phyloP scores from a whole-genome alignment of 345 rosid species.

The Cardamine occulta region DNA sequence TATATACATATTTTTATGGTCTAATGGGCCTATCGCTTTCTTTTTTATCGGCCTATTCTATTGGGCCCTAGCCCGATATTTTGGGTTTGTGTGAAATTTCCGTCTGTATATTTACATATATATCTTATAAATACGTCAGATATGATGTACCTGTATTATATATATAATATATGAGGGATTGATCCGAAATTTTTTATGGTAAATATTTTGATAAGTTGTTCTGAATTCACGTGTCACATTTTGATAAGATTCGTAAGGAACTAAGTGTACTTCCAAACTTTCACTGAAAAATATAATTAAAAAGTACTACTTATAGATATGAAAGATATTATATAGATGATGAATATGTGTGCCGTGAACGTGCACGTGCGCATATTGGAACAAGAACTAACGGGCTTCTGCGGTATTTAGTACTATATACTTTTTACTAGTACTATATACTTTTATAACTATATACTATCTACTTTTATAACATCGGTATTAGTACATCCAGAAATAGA shows the following conservation, averaged over 20 bases:
- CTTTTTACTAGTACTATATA: background rate
- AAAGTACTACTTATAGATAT: slow-evolving; percentile 15
- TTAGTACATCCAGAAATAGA: background rate
- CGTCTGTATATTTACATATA: no score
- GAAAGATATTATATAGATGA: slow-evolving; percentile 1
- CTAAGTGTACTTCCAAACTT: slow-evolving; percentile 32
- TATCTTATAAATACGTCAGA: background rate
- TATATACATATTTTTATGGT: background rate
- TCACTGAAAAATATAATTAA: slow-evolving; percentile 28
- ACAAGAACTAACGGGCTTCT: slow-evolving; percentile 48
- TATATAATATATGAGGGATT: background rate
- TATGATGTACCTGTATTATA: no score
- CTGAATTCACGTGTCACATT: background rate
- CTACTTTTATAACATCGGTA: slow-evolving; percentile 6
- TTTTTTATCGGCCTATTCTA: background rate
- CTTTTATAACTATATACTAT: no score
- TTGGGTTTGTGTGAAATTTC: background rate
- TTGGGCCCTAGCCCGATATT: background rate
- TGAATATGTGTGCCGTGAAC: slow-evolving; percentile 34
- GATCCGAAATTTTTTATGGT: background rate
- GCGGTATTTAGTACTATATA: slow-evolving; percentile 4
- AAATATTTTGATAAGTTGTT: background rate
- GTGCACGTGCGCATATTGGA: slow-evolving; percentile 40
- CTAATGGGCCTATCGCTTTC: background rate
- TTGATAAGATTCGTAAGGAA: slow-evolving; percentile 34